phyloP scores from a whole-genome alignment of 805 yeast species.

The Lipomyces yamadae region DNA sequence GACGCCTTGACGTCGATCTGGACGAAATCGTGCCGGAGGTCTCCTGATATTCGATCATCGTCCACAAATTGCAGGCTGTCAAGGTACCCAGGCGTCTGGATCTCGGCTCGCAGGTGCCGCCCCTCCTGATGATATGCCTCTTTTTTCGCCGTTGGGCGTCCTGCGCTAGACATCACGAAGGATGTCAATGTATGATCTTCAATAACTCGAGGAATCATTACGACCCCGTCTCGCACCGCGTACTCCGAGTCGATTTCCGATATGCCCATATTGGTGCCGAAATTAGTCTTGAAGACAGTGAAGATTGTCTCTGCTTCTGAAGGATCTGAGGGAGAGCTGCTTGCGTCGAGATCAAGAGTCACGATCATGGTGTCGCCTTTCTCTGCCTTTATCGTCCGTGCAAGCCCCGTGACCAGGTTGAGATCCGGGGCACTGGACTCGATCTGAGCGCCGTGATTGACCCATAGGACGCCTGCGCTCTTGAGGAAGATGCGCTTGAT shows the following conservation, averaged over 20 bases:
- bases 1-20: neutral
- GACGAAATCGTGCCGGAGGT: neutral
- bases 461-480: slow-evolving; percentile 1
- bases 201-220: neutral
- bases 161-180: neutral
- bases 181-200: neutral
- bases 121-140: neutral
- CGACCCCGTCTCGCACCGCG: neutral
- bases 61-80: slow-evolving; percentile 1
- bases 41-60: neutral
- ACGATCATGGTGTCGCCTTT: neutral
- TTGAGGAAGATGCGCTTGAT: neutral
- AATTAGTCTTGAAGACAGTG: neutral
- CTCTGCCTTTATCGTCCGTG: neutral
- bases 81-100: neutral
- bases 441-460: neutral
- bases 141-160: neutral
- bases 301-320: neutral
- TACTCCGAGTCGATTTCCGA: slow-evolving; percentile 1
- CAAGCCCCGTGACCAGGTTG: neutral
- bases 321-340: slow-evolving; percentile 1
- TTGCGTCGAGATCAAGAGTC: neutral
- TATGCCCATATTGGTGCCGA: neutral
- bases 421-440: neutral
- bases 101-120: neutral